phyloP scores from a whole-genome alignment of 1,284 basidiomycete genomes.

The Ceratobasidium sp. region DNA sequence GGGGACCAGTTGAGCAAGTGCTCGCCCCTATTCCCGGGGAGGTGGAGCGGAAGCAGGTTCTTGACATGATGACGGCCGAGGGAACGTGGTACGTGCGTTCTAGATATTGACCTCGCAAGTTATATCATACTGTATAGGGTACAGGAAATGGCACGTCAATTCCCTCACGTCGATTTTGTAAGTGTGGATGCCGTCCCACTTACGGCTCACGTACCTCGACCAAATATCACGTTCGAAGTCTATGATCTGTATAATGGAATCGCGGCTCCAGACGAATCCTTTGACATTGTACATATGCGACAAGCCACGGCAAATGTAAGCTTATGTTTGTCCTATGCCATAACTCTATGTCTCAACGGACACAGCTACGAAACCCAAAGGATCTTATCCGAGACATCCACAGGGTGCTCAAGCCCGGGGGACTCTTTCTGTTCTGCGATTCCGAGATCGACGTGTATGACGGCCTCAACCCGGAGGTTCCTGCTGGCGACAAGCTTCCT shows the following conservation, averaged over 20 bases:
- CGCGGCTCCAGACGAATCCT: not conserved
- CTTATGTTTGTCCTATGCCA: not conserved
- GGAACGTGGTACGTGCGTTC: not conserved
- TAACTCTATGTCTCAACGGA: not conserved
- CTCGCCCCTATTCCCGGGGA: not conserved
- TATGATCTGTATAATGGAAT: not conserved
- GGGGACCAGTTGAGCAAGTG: not conserved
- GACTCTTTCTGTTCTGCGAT: not conserved
- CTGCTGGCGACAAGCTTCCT: not conserved
- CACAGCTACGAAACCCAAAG: not conserved
- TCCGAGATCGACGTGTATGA: conserved; percentile 1
- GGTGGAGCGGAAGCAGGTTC: not conserved
- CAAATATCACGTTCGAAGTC: conserved; percentile 10
- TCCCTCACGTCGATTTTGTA: not conserved
- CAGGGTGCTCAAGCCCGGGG: conserved; percentile 1
- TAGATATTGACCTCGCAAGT: not conserved
- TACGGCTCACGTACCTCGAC: not conserved
- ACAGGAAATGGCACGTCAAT: conserved; percentile 5
- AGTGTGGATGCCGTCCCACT: not conserved
- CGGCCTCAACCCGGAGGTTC: not conserved
- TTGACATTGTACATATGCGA: not conserved
- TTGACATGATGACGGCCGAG: not conserved
- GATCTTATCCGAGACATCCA: not conserved
- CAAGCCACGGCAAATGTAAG: not conserved
- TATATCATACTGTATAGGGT: not conserved